These are phyloP conservation scores for Monosporozyma servazzii DNA, from an alignment of 805 yeast genomes.

Conservation along the genomic window DNA sequence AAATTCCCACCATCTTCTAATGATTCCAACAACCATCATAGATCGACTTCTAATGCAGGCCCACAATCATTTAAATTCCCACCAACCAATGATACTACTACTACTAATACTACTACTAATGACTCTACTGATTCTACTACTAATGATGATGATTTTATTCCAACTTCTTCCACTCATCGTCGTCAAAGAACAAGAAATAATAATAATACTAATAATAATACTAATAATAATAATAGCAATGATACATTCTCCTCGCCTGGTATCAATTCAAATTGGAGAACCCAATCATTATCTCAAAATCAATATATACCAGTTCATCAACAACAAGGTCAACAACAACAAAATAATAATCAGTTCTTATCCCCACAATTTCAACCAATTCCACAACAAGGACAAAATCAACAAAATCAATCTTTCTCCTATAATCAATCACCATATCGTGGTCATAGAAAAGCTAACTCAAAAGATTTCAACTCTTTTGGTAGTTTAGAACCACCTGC, in stretches of 20 bases:
- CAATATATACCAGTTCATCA: constrained; percentile 27
- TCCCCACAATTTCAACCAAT: constrained; percentile 1
- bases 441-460: constrained; percentile 20
- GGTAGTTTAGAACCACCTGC: constrained; percentile 29
- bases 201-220: constrained; percentile 3
- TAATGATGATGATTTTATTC: constrained; percentile 24
- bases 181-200: constrained; percentile 21
- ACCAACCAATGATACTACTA: constrained; percentile 23
- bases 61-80: constrained; percentile 62
- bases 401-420: constrained; percentile 1
- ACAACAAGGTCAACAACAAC: constrained; percentile 31
- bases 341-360: constrained; percentile 7
- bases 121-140: not conserved
- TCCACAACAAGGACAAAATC: not conserved
- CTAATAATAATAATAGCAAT: constrained; percentile 5
- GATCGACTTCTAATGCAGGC: constrained; percentile 25
- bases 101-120: not conserved
- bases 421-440: constrained; percentile 26
- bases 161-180: constrained; percentile 24
- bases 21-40: constrained; percentile 9
- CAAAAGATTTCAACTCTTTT: constrained; percentile 21
- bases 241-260: constrained; percentile 26
- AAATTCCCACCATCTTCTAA: constrained; percentile 27
- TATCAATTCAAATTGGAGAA: constrained; percentile 59
- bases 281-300: constrained; percentile 19